Percentiles rank a stretch among this genome's conserved stretches.
Conservation (phyloP, 495 filamentous ascomycete species). For the Saxophila tyrrhenica region DNA sequence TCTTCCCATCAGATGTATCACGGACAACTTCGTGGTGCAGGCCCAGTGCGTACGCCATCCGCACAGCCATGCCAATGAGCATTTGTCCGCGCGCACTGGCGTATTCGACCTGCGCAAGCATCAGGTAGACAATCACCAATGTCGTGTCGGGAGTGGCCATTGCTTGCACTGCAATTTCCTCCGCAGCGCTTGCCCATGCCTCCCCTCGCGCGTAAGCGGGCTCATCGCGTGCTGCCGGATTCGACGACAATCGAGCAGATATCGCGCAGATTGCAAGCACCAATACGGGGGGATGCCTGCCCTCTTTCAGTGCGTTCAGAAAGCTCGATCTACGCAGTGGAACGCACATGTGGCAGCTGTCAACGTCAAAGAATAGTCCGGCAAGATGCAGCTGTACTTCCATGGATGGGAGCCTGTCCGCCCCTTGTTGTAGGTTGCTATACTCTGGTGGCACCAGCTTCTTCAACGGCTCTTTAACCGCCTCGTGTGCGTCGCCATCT, state of each 20-base stretch:
- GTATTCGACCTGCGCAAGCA: slow-evolving; percentile 87
- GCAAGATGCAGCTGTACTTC: slow-evolving; percentile 91
- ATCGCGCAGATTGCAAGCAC: slow-evolving; percentile 86
- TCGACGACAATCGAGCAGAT: slow-evolving; percentile 83
- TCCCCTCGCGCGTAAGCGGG: slow-evolving; percentile 87
- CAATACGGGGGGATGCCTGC: slow-evolving; percentile 69
- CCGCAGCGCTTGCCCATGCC: slow-evolving; percentile 73
- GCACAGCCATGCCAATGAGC: slow-evolving; percentile 81
- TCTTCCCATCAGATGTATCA: slow-evolving; percentile 56
- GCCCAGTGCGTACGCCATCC: slow-evolving; percentile 94
- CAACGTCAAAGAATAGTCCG: slow-evolving; percentile 89
- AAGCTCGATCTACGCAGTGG: slow-evolving; percentile 95
- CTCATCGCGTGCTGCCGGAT: slow-evolving; percentile 70
- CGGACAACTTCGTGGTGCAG: slow-evolving; percentile 83
- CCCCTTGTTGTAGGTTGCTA: slow-evolving; percentile 64
- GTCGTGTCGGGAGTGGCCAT: slow-evolving; percentile 95
- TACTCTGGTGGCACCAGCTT: slow-evolving; percentile 58
- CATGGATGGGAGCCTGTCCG: slow-evolving; percentile 72
- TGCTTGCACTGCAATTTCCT: slow-evolving; percentile 68
- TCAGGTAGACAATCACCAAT: slow-evolving; percentile 74
- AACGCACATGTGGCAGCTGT: slow-evolving; percentile 91
- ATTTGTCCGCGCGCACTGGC: slow-evolving; percentile 94
- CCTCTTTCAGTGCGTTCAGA: slow-evolving; percentile 58
- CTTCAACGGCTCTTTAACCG: slow-evolving; percentile 30
- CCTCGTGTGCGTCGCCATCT: slow-evolving; percentile 1